A percentile compares a stretch with the other conserved stretches of the same genome.
Conservation (phyloP, 1,284 basidiomycete genomes). For the Ceratobasidium papillatum region DNA sequence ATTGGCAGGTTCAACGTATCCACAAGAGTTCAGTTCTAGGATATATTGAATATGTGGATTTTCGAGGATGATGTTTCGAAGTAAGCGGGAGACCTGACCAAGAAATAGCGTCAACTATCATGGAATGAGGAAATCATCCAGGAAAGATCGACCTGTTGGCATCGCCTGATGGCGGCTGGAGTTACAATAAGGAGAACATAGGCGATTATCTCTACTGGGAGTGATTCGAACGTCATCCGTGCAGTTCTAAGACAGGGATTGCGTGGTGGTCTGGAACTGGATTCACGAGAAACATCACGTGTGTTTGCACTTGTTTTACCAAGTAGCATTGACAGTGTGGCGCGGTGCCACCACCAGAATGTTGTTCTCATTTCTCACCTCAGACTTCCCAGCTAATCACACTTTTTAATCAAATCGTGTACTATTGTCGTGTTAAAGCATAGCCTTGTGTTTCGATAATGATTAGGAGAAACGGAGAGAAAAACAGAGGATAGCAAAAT, state of each 20-base stretch:
- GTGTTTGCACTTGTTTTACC: background rate
- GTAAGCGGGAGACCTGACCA: constrained; percentile 15
- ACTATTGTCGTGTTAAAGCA: too few species aligned
- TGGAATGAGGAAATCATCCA: too few species aligned
- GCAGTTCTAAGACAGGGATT: background rate
- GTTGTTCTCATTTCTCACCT: too few species aligned
- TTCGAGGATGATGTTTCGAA: background rate
- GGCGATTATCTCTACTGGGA: constrained; percentile 13
- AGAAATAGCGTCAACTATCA: background rate
- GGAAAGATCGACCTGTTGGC: constrained; percentile 3
- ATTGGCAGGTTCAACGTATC: constrained; percentile 4
- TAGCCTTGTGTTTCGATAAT: too few species aligned
- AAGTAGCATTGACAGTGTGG: too few species aligned
- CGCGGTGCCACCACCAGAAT: too few species aligned
- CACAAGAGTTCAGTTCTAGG: constrained; percentile 19
- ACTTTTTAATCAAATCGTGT: too few species aligned
- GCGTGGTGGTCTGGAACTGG: background rate
- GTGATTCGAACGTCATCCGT: background rate
- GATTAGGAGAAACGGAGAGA: too few species aligned
- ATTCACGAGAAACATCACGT: background rate
- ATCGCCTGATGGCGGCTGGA: background rate
- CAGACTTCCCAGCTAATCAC: too few species aligned
- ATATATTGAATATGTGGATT: constrained; percentile 7
- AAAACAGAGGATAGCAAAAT: too few species aligned
- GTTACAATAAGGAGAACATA: background rate